Conservation (phyloP, 2,329 filamentous ascomycete genomes). For the Fusarium odoratissimum region DNA sequence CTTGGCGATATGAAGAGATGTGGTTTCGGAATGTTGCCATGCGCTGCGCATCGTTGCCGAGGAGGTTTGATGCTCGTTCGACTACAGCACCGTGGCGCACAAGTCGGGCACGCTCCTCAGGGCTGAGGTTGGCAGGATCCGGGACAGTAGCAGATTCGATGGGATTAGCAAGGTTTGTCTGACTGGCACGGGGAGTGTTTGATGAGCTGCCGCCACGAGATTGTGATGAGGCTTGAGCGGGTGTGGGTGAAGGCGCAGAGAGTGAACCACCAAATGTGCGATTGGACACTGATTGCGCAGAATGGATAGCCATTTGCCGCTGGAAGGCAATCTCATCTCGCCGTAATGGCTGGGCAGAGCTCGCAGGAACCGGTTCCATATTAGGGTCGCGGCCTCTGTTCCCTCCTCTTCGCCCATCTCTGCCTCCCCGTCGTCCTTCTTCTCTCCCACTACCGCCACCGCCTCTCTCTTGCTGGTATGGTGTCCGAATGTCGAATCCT, state of each 20-base stretch:
- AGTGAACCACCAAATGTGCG: conserved; percentile 89
- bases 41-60: conserved; percentile 81
- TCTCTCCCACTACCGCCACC: conserved; percentile 55
- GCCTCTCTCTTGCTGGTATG: conserved; percentile 72
- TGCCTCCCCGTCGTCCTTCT: conserved; percentile 61
- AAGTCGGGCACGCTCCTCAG: conserved; percentile 83
- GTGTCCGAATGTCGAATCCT: conserved; percentile 80
- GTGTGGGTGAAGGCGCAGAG: conserved; percentile 56
- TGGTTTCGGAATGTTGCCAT: conserved; percentile 80
- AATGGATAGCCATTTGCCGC: conserved; percentile 90
- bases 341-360: conserved; percentile 82
- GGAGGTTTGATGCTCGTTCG: conserved; percentile 83
- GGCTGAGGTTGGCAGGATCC: conserved; percentile 66
- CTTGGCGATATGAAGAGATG: conserved; percentile 82
- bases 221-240: conserved; percentile 41
- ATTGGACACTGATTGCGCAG: conserved; percentile 81
- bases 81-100: conserved; percentile 86
- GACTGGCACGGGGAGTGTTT: conserved; percentile 39
- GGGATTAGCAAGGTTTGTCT: conserved; percentile 46
- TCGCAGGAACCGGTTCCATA: conserved; percentile 79
- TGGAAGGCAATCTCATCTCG: conserved; percentile 93
- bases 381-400: conserved; percentile 86
- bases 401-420: conserved; percentile 61
- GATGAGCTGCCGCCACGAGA: conserved; percentile 38
- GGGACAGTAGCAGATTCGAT: conserved; percentile 64